A percentile compares a stretch with the other conserved stretches of the same genome.
Conservation (phyloP, 139 green algal species). For the Eudorina sp. region DNA sequence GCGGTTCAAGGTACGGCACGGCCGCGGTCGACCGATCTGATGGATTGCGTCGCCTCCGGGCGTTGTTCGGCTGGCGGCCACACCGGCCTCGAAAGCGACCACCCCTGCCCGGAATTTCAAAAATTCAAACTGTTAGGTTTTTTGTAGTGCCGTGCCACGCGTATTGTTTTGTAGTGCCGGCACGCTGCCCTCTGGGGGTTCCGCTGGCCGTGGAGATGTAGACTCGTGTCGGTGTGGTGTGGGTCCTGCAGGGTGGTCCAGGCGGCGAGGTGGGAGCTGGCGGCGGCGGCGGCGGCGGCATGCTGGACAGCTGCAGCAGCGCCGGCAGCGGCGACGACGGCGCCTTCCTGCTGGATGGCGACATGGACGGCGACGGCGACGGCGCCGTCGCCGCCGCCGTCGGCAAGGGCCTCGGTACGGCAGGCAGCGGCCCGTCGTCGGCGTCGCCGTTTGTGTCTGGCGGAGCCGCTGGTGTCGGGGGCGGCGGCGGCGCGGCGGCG, state of each 20-base stretch:
- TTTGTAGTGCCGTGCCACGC: too few relatives aligned
- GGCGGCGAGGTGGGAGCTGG: neutral
- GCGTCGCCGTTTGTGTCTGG: neutral
- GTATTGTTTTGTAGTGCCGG: too few relatives aligned
- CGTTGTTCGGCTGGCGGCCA: too few relatives aligned
- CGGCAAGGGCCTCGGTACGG: neutral
- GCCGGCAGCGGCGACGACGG: neutral
- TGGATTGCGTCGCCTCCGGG: too few relatives aligned
- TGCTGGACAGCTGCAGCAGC: constrained; percentile 18
- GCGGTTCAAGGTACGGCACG: constrained; percentile 20
- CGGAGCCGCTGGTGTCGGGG: too few relatives aligned
- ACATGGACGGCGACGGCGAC: neutral
- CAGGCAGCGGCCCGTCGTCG: constrained; percentile 1
- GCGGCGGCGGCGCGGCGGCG: neutral
- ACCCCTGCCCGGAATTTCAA: too few relatives aligned
- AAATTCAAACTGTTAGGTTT: too few relatives aligned
- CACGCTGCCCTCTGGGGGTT: too few relatives aligned
- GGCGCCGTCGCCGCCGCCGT: neutral
- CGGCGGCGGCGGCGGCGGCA: constrained; percentile 1
- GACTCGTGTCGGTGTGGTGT: too few relatives aligned
- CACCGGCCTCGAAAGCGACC: too few relatives aligned
- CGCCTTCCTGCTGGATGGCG: constrained; percentile 40
- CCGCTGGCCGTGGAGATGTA: too few relatives aligned
- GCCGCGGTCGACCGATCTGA: too few relatives aligned
- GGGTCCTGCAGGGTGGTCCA: neutral